phyloP scores from a whole-genome alignment of 306 rosid genomes.

The Fragaria vesca region DNA sequence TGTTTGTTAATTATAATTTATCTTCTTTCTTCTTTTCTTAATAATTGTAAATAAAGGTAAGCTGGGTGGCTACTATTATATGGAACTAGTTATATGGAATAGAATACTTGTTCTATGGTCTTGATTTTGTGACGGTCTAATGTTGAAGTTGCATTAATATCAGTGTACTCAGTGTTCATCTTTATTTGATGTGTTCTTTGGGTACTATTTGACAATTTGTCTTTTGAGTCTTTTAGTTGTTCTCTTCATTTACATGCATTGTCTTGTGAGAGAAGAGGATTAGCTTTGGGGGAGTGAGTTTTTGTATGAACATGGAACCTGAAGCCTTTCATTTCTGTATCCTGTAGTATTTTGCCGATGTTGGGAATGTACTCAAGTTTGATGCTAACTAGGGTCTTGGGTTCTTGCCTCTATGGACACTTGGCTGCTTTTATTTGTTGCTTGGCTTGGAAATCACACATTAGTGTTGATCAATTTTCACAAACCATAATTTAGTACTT shows the following conservation, averaged over 20 bases:
- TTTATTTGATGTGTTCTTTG: not conserved
- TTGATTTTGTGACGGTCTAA: slow-evolving; percentile 9
- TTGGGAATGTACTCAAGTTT: not conserved
- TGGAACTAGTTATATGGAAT: slow-evolving; percentile 10
- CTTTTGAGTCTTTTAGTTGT: not conserved
- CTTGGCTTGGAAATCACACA: not conserved
- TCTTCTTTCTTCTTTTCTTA: slow-evolving; percentile 41
- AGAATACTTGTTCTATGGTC: slow-evolving; percentile 11
- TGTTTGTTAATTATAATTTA: slow-evolving; percentile 36
- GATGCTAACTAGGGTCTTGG: not conserved
- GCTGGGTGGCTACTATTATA: slow-evolving; percentile 5
- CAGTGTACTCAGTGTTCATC: slow-evolving; percentile 11
- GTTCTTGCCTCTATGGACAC: not conserved
- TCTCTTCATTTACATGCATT: slow-evolving; percentile 1
- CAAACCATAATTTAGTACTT: not conserved
- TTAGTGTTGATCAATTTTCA: not conserved
- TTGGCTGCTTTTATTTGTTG: not conserved
- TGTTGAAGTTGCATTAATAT: slow-evolving; percentile 1
- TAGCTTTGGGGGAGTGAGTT: not conserved
- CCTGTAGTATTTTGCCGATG: not conserved
- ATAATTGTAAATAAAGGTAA: slow-evolving; percentile 36
- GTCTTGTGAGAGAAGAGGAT: not conserved
- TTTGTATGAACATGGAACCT: not conserved
- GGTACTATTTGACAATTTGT: not conserved
- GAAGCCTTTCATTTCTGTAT: slow-evolving; percentile 5